Conservation (phyloP, 2,329 filamentous ascomycete genomes). For the Neofusicoccum sp. region DNA sequence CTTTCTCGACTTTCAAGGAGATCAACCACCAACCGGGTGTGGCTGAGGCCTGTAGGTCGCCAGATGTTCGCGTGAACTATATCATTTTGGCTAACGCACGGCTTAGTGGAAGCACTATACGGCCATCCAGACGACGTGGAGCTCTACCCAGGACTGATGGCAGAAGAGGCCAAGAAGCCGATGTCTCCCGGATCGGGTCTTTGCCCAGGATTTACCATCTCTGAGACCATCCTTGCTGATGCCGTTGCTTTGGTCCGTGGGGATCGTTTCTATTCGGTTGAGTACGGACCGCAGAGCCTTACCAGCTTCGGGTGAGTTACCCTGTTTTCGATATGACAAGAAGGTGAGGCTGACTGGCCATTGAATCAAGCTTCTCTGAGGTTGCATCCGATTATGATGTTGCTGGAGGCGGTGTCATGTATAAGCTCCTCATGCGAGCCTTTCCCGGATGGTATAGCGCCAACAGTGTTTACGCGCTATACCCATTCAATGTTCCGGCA, state of each 20-base stretch:
- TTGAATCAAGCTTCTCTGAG: conserved; percentile 14
- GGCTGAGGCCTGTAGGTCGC: conserved; percentile 36
- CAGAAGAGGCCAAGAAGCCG: conserved; percentile 55
- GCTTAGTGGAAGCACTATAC: conserved; percentile 46
- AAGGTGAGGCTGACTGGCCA: background rate
- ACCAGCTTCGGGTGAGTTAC: conserved; percentile 24
- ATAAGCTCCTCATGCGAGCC: conserved; percentile 23
- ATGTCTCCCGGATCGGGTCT: conserved; percentile 49
- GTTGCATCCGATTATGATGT: conserved; percentile 18
- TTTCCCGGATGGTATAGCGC: conserved; percentile 25
- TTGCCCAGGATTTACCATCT: conserved; percentile 60
- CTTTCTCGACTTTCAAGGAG: conserved; percentile 71
- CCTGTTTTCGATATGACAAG: too few relatives aligned
- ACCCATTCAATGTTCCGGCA: conserved; percentile 28
- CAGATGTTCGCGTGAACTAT: background rate
- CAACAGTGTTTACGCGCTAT: conserved; percentile 29
- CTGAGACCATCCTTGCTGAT: conserved; percentile 43
- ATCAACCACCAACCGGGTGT: conserved; percentile 60
- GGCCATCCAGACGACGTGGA: conserved; percentile 55
- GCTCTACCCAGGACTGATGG: conserved; percentile 57
- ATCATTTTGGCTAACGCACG: background rate
- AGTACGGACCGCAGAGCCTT: conserved; percentile 33
- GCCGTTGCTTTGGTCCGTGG: conserved; percentile 40
- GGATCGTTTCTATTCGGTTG: conserved; percentile 25
- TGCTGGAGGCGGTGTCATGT: conserved; percentile 21